These are phyloP conservation scores for Emergomyces orientalis DNA, from an alignment of 2,329 filamentous ascomycete species.

Conservation along the genomic window DNA sequence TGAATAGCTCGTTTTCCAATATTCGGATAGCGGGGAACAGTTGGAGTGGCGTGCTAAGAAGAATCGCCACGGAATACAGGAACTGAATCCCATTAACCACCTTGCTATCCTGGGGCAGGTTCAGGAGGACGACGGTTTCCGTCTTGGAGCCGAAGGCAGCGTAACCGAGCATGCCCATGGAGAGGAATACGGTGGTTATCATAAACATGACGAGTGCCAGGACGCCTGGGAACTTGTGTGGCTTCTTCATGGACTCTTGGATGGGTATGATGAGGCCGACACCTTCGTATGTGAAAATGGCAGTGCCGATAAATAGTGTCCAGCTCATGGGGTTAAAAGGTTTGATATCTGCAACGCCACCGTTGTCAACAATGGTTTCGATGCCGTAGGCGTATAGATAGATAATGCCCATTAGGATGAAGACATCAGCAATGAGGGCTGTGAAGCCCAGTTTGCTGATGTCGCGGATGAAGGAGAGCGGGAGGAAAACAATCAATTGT, in stretches of 20 bases:
- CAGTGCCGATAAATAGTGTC: slow-evolving; percentile 97
- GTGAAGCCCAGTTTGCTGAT: slow-evolving; percentile 97
- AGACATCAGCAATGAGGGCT: slow-evolving; percentile 83
- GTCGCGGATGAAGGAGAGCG: slow-evolving; percentile 85
- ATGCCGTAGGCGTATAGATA: slow-evolving; percentile 97
- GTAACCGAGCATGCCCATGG: slow-evolving; percentile 87
- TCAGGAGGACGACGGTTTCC: slow-evolving; percentile 91
- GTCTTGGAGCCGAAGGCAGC: slow-evolving; percentile 92
- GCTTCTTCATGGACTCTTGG: slow-evolving; percentile 91
- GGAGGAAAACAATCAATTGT: slow-evolving; percentile 91
- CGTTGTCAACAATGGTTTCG: slow-evolving; percentile 65
- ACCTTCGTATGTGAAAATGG: slow-evolving; percentile 97
- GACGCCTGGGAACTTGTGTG: slow-evolving; percentile 80
- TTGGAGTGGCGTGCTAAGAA: slow-evolving; percentile 88
- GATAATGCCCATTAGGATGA: slow-evolving; percentile 83
- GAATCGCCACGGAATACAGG: slow-evolving; percentile 93
- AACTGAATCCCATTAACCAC: slow-evolving; percentile 95
- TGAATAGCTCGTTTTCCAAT: slow-evolving; percentile 88
- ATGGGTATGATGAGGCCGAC: slow-evolving; percentile 97
- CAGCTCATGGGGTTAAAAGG: slow-evolving; percentile 86
- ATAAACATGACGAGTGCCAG: slow-evolving; percentile 88
- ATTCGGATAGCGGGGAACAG: slow-evolving; percentile 98
- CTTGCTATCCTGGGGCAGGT: slow-evolving; percentile 90
- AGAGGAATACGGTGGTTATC: slow-evolving; percentile 82
- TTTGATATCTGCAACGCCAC: slow-evolving; percentile 71